Base-by-base conservation (phyloP, 768 basidiomycete species). In the Lactarius hatsudake region DNA sequence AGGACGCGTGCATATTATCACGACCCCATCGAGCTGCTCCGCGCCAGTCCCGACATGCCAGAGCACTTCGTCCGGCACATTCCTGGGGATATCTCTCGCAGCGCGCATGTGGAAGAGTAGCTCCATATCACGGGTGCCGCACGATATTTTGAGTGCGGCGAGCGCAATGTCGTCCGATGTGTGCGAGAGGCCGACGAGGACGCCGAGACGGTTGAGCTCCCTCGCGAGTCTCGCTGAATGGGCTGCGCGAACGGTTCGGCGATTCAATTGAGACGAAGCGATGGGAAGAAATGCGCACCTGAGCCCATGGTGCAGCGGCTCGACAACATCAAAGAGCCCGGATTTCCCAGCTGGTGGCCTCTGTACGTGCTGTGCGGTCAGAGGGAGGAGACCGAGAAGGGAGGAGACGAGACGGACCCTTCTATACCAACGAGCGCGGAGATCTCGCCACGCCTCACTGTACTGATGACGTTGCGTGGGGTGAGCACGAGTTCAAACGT, bases 181-280 rank as follows among this genome's bases (percentile, higher is more conserved):
- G 30, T 30, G 30, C 23, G 91, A 93, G 57, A 98, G 79, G 77
- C 98, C 96, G 54, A 98, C 85, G 30, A 6, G 30, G 73, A 98
- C 86, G 26, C 96, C 96, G 34, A 99, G 81, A 51, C 96, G 86
- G 77, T 98, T 98, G 93, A 98, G 92, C 78, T 98, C 96, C 36
- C 84, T 80, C 57, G 98, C 84, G 61, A 97, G 82, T 80, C 62
- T 79, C 80, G 13, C 94, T 96, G 38, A 98, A 77, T 8, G 81
- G 53, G 71, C 91, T 93, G 66, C 45, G 17, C 59, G 43, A 40
- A n/a, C 6, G 43, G 70, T 20, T 59, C 43, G 61, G 26, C 42
- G n/a, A 36, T 55, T 23, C 26, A 15, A 51, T 15, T 23, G 6
- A 18, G 38, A 18, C 10, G 34, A 20, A 9, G 51, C 36, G 55